These are phyloP conservation scores for Phialophora expanda DNA, from an alignment of 2,329 filamentous ascomycete genomes.

Conservation along the genomic window DNA sequence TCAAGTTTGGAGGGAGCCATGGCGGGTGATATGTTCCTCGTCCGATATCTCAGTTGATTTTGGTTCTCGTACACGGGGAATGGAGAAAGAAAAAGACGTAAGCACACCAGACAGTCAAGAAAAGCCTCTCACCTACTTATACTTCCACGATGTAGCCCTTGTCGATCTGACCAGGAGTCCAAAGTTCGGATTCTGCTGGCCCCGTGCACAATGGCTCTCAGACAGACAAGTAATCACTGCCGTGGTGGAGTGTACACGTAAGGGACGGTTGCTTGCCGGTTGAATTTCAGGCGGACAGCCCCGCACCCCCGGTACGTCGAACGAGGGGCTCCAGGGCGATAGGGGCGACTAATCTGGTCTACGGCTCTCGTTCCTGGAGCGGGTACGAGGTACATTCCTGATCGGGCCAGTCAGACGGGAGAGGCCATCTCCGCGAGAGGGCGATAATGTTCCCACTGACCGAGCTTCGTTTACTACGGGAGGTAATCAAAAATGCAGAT, in stretches of 20 bases:
- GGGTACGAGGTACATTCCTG: no score
- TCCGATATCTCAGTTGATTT: not conserved
- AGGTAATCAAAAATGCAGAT: not conserved
- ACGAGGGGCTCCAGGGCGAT: not conserved
- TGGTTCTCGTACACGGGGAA: not conserved
- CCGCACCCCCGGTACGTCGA: not conserved
- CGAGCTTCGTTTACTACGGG: not conserved
- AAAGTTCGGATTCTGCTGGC: not conserved
- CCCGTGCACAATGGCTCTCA: not conserved
- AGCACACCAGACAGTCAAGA: not conserved
- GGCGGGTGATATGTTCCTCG: not conserved
- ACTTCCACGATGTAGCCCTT: not conserved
- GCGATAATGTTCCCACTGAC: not conserved
- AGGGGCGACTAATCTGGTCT: not conserved
- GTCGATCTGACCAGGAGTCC: not conserved
- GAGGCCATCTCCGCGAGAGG: not conserved
- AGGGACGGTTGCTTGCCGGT: not conserved
- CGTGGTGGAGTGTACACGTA: not conserved
- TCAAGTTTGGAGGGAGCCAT: slow-evolving; percentile 30
- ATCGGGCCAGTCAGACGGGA: not conserved
- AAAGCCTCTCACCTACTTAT: not conserved
- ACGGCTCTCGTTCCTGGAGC: no score
- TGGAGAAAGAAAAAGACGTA: not conserved
- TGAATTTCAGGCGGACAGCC: not conserved
- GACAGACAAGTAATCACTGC: not conserved